Evolutionary conservation across 805 yeast genomes (phyloP).

Genomic region (Kurtzmaniella cleridarum): DNA sequence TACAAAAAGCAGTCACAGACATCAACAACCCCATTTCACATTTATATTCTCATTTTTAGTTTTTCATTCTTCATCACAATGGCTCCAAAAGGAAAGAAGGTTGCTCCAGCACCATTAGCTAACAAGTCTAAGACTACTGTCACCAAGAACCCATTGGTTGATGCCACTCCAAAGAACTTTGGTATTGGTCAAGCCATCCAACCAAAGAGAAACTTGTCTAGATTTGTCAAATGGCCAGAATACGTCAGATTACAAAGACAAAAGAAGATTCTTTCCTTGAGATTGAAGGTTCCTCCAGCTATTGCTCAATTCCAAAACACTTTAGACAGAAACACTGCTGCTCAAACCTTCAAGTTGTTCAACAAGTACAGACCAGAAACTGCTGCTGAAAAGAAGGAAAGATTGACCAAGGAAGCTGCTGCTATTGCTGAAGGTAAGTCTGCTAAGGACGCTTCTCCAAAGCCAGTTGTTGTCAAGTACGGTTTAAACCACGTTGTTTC

Average conservation of each 20-base stretch:
- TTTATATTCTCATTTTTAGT: too few species aligned
- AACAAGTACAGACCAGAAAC: constrained; percentile 99
- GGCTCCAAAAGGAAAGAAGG: constrained; percentile 62
- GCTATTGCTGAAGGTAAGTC: constrained; percentile 98
- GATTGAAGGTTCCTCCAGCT: constrained; percentile 99
- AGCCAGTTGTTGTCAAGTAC: constrained; percentile 95
- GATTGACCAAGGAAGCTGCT: constrained; percentile 98
- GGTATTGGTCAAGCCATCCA: constrained; percentile 97
- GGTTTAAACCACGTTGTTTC: constrained; percentile 99
- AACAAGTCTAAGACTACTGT: constrained; percentile 43
- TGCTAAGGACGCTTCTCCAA: constrained; percentile 93
- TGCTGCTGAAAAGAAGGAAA: constrained; percentile 95
- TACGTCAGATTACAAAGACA: constrained; percentile 98
- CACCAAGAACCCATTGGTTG: constrained; percentile 77
- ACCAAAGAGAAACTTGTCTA: constrained; percentile 93
- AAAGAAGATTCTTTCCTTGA: constrained; percentile 89
- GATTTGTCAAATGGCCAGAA: constrained; percentile 99
- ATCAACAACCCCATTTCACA: too few species aligned
- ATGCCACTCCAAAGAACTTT: constrained; percentile 84
- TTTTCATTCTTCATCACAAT: constrained; percentile 12
- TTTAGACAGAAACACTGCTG: constrained; percentile 98
- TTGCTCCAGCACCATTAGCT: constrained; percentile 98
- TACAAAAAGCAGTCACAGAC: not conserved
- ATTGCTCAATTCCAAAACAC: constrained; percentile 94
- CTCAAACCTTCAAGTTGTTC: constrained; percentile 93